These are phyloP conservation scores for Bidens hawaiensis DNA, from an alignment of 140 eudicot genomes.

Conservation along the genomic window DNA sequence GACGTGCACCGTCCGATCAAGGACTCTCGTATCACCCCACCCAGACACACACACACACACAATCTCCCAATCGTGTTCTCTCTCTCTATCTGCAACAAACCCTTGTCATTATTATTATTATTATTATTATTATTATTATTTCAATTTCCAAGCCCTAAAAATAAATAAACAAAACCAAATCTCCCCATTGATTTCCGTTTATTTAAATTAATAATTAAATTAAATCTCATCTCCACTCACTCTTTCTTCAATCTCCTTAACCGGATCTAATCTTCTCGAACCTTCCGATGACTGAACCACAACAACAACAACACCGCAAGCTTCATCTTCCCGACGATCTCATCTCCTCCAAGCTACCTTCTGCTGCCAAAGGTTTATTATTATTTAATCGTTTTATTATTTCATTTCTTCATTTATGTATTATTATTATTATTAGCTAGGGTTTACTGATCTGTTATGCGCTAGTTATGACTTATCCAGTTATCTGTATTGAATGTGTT, in stretches of 20 bases:
- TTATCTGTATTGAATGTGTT: constrained; percentile 7
- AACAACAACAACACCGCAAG: too few species aligned
- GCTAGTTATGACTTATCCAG: constrained; percentile 2
- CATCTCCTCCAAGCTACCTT: constrained; percentile 46
- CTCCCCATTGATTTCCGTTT: background rate
- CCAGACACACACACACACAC: too few species aligned
- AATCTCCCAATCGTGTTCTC: constrained; percentile 20
- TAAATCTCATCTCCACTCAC: background rate
- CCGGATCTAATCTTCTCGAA: constrained; percentile 32
- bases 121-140: too few species aligned
- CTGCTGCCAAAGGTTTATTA: too few species aligned
- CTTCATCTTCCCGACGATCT: constrained; percentile 79
- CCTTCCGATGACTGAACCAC: constrained; percentile 56
- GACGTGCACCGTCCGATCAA: too few species aligned
- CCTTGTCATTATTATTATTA: too few species aligned
- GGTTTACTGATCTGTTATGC: constrained; percentile 40
- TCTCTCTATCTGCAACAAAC: background rate
- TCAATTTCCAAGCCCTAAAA: background rate
- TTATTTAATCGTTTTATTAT: background rate
- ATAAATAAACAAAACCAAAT: background rate
- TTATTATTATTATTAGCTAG: constrained; percentile 7
- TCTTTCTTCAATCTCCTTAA: background rate
- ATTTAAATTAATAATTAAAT: too few species aligned
- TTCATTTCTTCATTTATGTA: background rate
- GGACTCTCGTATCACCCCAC: too few species aligned